These are phyloP conservation scores for Raffaelea ambrosiae DNA, from an alignment of 2,329 filamentous ascomycete genomes.

Conservation along the genomic window DNA sequence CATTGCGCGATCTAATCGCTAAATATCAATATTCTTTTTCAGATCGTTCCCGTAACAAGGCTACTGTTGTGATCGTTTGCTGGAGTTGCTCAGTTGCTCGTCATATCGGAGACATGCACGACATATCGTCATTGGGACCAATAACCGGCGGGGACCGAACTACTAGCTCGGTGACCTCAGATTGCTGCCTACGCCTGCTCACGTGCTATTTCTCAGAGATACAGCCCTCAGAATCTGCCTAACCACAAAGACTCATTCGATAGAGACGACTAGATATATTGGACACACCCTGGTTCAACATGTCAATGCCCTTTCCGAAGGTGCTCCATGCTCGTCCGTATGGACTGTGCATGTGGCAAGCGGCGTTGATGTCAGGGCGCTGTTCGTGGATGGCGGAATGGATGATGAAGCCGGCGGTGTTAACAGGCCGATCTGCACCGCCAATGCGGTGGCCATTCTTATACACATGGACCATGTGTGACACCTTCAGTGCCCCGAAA, in stretches of 20 bases:
- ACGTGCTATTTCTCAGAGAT: not conserved
- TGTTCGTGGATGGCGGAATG: constrained; percentile 59
- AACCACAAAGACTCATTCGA: too few relatives aligned
- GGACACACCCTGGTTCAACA: constrained; percentile 54
- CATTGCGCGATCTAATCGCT: too few relatives aligned
- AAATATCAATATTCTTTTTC: too few relatives aligned
- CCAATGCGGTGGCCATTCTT: constrained; percentile 49
- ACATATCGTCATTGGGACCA: too few relatives aligned
- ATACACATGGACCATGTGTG: constrained; percentile 54
- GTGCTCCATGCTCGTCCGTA: constrained; percentile 59
- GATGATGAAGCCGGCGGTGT: constrained; percentile 62
- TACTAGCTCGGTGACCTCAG: too few relatives aligned
- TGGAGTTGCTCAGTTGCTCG: too few relatives aligned
- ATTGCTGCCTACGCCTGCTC: too few relatives aligned
- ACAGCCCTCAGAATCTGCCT: too few relatives aligned
- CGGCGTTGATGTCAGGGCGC: constrained; percentile 55
- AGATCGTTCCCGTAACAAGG: too few relatives aligned
- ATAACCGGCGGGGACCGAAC: too few relatives aligned
- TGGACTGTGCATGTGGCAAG: constrained; percentile 58
- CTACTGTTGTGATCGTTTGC: too few relatives aligned
- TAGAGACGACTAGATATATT: too few relatives aligned
- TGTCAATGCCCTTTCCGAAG: constrained; percentile 56
- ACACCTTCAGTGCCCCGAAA: constrained; percentile 55
- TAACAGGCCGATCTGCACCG: constrained; percentile 44
- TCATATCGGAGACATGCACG: not conserved